Evolutionary conservation across 1,139 yeast genomes (phyloP).

Genomic region (Nadsonia commutata): DNA sequence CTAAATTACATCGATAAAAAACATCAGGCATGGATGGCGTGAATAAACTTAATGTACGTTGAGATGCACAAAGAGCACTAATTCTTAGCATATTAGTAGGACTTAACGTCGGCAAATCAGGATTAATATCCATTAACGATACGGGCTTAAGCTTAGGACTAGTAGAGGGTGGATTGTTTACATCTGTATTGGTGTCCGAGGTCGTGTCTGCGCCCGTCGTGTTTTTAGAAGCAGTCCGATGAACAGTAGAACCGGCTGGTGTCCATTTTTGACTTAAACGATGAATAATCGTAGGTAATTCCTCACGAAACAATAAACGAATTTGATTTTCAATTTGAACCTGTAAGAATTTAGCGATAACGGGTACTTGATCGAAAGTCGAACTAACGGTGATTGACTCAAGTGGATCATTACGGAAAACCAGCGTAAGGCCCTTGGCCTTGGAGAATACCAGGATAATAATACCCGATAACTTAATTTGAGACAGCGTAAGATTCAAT

Average conservation of each 20-base stretch:
- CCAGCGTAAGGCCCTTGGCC: slow-evolving; percentile 71
- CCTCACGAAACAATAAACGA: slow-evolving; percentile 66
- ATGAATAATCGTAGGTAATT: slow-evolving; percentile 68
- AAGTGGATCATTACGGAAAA: slow-evolving; percentile 77
- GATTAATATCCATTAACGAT: slow-evolving; percentile 36
- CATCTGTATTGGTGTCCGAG: slow-evolving; percentile 8
- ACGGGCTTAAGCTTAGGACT: slow-evolving; percentile 17
- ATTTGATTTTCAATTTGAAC: slow-evolving; percentile 72
- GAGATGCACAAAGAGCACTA: slow-evolving; percentile 55
- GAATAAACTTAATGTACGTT: slow-evolving; percentile 62
- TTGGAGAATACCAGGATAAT: slow-evolving; percentile 74
- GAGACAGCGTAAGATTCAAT: slow-evolving; percentile 57
- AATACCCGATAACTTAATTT: slow-evolving; percentile 62
- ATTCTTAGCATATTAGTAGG: slow-evolving; percentile 59
- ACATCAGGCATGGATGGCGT: slow-evolving; percentile 44
- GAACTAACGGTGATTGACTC: slow-evolving; percentile 72
- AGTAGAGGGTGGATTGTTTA: slow-evolving; percentile 6
- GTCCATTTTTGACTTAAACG: slow-evolving; percentile 63
- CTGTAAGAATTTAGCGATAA: slow-evolving; percentile 67
- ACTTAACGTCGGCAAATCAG: slow-evolving; percentile 42
- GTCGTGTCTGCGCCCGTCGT: slow-evolving; percentile 5
- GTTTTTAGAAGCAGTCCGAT: slow-evolving; percentile 2
- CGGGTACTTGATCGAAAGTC: slow-evolving; percentile 74
- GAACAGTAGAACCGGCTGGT: slow-evolving; percentile 24
- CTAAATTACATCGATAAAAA: slow-evolving; percentile 35